Evolutionary conservation across 345 rosid species (phyloP).

Genomic region (Punica granatum): DNA sequence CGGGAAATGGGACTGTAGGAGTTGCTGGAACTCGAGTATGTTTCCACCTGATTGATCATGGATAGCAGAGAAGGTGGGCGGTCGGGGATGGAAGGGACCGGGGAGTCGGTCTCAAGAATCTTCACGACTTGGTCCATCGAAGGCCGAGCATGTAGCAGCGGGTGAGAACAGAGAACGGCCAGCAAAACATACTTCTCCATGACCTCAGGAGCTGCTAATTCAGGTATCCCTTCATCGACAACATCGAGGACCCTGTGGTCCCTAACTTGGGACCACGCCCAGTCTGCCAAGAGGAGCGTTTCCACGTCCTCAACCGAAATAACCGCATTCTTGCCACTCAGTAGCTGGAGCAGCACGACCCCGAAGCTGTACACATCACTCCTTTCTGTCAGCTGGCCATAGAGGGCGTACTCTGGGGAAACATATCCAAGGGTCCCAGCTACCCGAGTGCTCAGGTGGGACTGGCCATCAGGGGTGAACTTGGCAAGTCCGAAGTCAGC

Average conservation of each 20-base stretch:
- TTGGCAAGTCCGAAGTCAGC: constrained; percentile 86
- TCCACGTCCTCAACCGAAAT: constrained; percentile 35
- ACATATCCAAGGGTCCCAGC: constrained; percentile 92
- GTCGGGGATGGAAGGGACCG: constrained; percentile 65
- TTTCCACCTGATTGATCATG: constrained; percentile 46
- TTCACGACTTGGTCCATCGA: constrained; percentile 86
- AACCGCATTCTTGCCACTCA: constrained; percentile 71
- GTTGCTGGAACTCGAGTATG: constrained; percentile 41
- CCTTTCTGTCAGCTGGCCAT: constrained; percentile 70
- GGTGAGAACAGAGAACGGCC: constrained; percentile 82
- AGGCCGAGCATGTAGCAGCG: constrained; percentile 71
- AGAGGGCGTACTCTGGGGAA: constrained; percentile 83
- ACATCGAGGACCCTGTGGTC: constrained; percentile 46
- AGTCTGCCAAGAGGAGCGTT: constrained; percentile 55
- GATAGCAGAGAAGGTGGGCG: constrained; percentile 57
- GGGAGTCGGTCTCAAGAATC: constrained; percentile 62
- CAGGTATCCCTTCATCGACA: constrained; percentile 57
- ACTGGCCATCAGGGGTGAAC: constrained; percentile 63
- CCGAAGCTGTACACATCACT: constrained; percentile 88
- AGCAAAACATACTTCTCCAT: constrained; percentile 73
- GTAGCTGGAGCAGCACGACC: constrained; percentile 72
- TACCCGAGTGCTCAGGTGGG: constrained; percentile 78
- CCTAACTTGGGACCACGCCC: constrained; percentile 83
- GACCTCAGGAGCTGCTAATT: constrained; percentile 40
- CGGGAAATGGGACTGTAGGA: constrained; percentile 9